Evolutionary conservation across 305 asterid species (phyloP).

Genomic region (Galium porrigens): DNA sequence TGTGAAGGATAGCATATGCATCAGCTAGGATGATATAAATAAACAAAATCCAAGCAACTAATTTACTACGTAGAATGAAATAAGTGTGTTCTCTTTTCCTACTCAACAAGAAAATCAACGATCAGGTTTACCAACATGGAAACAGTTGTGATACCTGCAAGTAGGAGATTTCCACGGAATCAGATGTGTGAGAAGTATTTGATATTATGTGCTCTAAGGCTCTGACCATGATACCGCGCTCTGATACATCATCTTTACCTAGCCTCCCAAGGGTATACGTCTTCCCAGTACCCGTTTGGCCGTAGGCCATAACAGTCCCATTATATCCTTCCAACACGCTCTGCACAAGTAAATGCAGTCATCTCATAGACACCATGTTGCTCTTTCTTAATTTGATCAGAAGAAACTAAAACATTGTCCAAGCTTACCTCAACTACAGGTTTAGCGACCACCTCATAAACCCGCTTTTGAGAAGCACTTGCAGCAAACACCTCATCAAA

Average conservation of each 20-base stretch:
- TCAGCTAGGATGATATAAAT: not conserved
- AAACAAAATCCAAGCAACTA: not conserved
- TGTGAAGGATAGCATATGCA: not conserved
- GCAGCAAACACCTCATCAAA: slow-evolving; percentile 82
- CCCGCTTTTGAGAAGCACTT: slow-evolving; percentile 76
- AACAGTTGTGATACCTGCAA: slow-evolving; percentile 45
- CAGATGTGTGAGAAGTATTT: slow-evolving; percentile 38
- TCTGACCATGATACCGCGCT: slow-evolving; percentile 93
- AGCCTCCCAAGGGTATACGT: slow-evolving; percentile 71
- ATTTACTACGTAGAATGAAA: not conserved
- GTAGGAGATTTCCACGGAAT: slow-evolving; percentile 59
- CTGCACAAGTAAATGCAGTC: slow-evolving; percentile 33
- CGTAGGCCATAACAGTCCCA: slow-evolving; percentile 89
- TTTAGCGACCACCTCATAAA: slow-evolving; percentile 82
- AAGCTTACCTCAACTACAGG: slow-evolving; percentile 78
- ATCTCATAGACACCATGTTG: slow-evolving; percentile 1
- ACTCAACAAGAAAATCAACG: slow-evolving; percentile 1
- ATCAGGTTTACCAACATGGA: slow-evolving; percentile 5
- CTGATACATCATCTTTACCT: slow-evolving; percentile 62
- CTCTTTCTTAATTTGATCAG: not conserved
- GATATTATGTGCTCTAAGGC: slow-evolving; percentile 67
- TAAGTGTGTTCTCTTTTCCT: not conserved
- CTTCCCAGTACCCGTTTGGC: slow-evolving; percentile 94
- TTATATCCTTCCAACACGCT: slow-evolving; percentile 84
- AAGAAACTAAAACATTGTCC: not conserved